Percentiles rank a stretch among this genome's conserved stretches.
Evolutionary conservation across 2,329 filamentous ascomycete species (phyloP).

Genomic region (Simplicillium sp.): DNA sequence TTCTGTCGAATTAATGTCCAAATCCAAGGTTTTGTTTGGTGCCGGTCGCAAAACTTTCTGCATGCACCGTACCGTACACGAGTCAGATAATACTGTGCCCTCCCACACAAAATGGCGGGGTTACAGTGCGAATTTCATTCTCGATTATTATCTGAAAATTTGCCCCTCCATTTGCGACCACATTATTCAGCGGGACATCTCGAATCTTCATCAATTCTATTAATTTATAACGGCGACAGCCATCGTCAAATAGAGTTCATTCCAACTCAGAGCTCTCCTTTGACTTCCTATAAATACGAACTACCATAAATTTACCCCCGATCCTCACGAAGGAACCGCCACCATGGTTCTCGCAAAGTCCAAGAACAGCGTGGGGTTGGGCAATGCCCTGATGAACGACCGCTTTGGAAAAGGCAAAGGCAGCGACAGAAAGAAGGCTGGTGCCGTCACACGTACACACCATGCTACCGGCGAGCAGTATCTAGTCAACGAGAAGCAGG

Average conservation of each 20-base stretch:
- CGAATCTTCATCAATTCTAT: slow-evolving; percentile 4
- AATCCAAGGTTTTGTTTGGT: slow-evolving; percentile 4
- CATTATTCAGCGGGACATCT: slow-evolving; percentile 27
- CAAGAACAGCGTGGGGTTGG: slow-evolving; percentile 89
- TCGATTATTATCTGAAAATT: slow-evolving; percentile 25
- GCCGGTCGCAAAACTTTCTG: slow-evolving; percentile 20
- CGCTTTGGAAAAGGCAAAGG: slow-evolving; percentile 92
- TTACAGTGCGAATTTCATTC: slow-evolving; percentile 18
- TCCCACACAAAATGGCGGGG: not conserved
- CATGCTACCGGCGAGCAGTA: slow-evolving; percentile 81
- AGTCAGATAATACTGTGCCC: slow-evolving; percentile 18
- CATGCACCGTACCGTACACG: slow-evolving; percentile 3
- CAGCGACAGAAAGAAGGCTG: slow-evolving; percentile 63
- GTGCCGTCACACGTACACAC: slow-evolving; percentile 56
- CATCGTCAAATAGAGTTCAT: not conserved
- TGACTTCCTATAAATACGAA: not conserved
- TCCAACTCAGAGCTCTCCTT: not conserved
- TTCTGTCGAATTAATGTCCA: slow-evolving; percentile 10
- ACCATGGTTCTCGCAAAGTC: slow-evolving; percentile 69
- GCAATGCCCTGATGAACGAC: slow-evolving; percentile 98
- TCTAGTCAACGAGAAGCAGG: slow-evolving; percentile 80
- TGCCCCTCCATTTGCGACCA: slow-evolving; percentile 36
- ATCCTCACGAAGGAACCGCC: slow-evolving; percentile 9
- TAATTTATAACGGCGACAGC: not conserved
- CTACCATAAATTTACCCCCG: not conserved